Conservation (phyloP, 164 flowering plant genomes). For the Stephania yunnanensis region DNA sequence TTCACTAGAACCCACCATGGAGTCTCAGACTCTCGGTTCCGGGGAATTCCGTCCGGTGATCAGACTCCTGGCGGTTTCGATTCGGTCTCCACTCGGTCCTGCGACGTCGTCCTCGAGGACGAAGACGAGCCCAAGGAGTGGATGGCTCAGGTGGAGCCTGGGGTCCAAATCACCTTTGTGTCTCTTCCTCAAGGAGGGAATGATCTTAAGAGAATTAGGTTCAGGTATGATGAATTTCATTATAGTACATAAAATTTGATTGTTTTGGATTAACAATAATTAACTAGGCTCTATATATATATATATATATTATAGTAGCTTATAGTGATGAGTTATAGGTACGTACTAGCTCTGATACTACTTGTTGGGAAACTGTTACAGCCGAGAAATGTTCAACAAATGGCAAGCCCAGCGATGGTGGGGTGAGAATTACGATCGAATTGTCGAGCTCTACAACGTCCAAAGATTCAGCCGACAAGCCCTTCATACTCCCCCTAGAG, state of each 20-base stretch:
- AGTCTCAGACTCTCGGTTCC: constrained; percentile 44
- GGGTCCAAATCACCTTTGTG: constrained; percentile 93
- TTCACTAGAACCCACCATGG: constrained; percentile 29
- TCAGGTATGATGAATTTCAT: constrained; percentile 45
- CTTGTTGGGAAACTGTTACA: constrained; percentile 22
- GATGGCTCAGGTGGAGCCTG: constrained; percentile 99
- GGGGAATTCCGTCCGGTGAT: constrained; percentile 33
- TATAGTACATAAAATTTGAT: background rate
- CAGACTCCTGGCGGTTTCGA: constrained; percentile 36
- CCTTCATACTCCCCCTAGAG: constrained; percentile 72
- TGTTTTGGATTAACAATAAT: background rate
- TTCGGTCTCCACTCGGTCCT: constrained; percentile 35
- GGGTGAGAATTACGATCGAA: constrained; percentile 95
- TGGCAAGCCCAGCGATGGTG: constrained; percentile 99
- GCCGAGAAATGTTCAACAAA: constrained; percentile 96
- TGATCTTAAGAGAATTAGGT: constrained; percentile 89
- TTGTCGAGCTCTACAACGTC: constrained; percentile 95
- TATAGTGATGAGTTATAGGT: background rate
- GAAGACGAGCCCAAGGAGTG: constrained; percentile 92
- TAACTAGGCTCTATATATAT: too few relatives aligned
- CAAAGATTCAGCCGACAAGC: constrained; percentile 93
- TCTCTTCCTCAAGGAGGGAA: constrained; percentile 93
- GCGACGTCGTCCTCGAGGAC: constrained; percentile 58
- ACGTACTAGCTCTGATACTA: background rate
- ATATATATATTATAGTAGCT: too few relatives aligned